These are phyloP conservation scores for Ganoderma leucocontextum DNA, from an alignment of 1,284 basidiomycete genomes.

Conservation along the genomic window DNA sequence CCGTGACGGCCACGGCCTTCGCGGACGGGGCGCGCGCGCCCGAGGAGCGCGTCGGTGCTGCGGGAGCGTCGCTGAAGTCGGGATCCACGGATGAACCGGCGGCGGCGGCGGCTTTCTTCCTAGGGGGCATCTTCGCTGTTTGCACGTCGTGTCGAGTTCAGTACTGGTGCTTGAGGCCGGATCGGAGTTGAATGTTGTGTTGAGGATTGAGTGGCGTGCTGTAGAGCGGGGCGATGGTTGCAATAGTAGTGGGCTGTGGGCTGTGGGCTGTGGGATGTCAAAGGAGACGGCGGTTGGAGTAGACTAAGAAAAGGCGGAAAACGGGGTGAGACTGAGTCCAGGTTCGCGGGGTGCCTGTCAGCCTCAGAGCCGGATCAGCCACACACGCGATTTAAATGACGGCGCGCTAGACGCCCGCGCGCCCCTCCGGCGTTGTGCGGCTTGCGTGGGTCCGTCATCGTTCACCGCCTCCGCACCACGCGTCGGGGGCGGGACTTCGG, in stretches of 20 bases:
- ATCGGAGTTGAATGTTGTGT: not conserved
- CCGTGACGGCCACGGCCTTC: conserved; percentile 35
- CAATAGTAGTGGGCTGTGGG: not conserved
- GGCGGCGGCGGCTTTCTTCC: conserved; percentile 41
- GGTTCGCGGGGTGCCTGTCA: not conserved
- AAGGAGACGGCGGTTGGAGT: conserved; percentile 1
- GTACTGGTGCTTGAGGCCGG: too few relatives aligned
- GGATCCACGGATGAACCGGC: conserved; percentile 19
- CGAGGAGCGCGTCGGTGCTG: conserved; percentile 30
- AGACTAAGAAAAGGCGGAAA: conserved; percentile 7
- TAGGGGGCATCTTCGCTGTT: conserved; percentile 39
- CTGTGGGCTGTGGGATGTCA: not conserved
- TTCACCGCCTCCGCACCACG: not conserved
- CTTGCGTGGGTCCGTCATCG: not conserved
- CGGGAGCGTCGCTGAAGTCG: not conserved
- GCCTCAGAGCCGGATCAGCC: not conserved
- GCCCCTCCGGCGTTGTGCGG: not conserved
- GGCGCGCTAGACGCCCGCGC: conserved; percentile 14
- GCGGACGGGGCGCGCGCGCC: conserved; percentile 34
- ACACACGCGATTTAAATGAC: conserved; percentile 19
- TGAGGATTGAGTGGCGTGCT: not conserved
- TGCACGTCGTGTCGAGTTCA: not conserved
- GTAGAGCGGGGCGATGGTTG: not conserved
- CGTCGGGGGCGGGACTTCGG: conserved; percentile 15
- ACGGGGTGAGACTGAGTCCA: not conserved